phyloP scores from a whole-genome alignment of 441 rosid genomes.

The Gossypium laxum region DNA sequence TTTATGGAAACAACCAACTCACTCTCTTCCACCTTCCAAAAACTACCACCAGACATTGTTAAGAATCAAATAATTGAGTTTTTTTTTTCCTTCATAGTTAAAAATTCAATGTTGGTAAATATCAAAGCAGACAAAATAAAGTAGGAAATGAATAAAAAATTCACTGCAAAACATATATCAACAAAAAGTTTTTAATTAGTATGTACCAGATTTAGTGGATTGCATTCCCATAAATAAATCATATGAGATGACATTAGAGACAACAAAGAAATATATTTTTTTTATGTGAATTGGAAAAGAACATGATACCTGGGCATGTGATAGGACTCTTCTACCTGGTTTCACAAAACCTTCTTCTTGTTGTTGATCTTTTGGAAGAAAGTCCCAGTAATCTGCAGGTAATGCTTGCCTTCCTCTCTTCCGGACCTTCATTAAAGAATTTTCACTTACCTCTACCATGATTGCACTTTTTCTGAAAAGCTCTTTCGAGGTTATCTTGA shows the following conservation, averaged over 20 bases:
- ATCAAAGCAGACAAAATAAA: not conserved
- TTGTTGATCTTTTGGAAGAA: constrained; percentile 50
- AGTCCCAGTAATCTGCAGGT: constrained; percentile 74
- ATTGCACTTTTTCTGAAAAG: constrained; percentile 50
- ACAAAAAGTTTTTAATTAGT: not conserved
- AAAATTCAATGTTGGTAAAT: not conserved
- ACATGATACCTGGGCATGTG: constrained; percentile 64
- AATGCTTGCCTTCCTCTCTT: constrained; percentile 30
- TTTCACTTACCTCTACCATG: constrained; percentile 53
- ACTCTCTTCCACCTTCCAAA: not conserved
- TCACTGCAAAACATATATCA: not conserved
- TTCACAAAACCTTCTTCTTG: constrained; percentile 42
- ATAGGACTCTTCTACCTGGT: constrained; percentile 49
- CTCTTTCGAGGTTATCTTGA: constrained; percentile 56
- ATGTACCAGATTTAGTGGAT: not conserved
- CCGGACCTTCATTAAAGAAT: constrained; percentile 19
- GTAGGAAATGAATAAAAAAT: not conserved
- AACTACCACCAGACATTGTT: not conserved
- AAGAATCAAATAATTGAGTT: not conserved
- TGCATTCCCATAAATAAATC: not conserved
- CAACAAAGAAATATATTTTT: not conserved
- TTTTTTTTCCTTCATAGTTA: not conserved
- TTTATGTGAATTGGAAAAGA: not conserved
- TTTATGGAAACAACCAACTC: not conserved
- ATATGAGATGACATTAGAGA: not conserved